Percentiles rank a stretch among this genome's conserved stretches.
Conservation (phyloP, 176 grass and related monocot species). For the Carex cristatella region DNA sequence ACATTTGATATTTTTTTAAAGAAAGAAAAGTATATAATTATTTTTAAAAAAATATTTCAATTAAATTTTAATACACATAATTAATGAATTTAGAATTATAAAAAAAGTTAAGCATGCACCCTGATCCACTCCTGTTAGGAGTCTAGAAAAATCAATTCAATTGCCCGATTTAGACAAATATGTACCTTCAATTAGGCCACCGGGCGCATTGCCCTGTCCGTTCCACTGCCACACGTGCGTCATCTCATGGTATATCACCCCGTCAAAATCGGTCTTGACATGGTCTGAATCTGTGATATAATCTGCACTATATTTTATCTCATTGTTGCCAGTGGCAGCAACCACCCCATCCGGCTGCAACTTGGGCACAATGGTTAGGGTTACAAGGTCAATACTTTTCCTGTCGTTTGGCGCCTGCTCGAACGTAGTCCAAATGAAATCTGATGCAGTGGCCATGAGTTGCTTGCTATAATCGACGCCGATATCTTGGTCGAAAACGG, state of each 20-base stretch:
- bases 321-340: constrained; percentile 42
- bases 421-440: constrained; percentile 59
- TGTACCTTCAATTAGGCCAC: constrained; percentile 43
- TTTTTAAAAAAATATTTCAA: too few relatives aligned
- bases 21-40: too few relatives aligned
- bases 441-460: constrained; percentile 48
- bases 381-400: constrained; percentile 37
- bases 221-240: constrained; percentile 89
- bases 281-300: constrained; percentile 17
- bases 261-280: constrained; percentile 45
- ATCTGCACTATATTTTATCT: constrained; percentile 54
- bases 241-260: constrained; percentile 63
- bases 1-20: too few relatives aligned
- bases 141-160: too few relatives aligned
- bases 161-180: too few relatives aligned
- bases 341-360: constrained; percentile 1
- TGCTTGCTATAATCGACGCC: constrained; percentile 49
- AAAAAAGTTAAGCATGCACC: too few relatives aligned
- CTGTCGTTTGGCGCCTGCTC: constrained; percentile 23
- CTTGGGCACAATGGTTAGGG: constrained; percentile 38
- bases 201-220: constrained; percentile 14
- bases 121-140: too few relatives aligned
- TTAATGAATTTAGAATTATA: too few relatives aligned
- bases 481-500: constrained; percentile 40
- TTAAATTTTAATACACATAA: too few relatives aligned